phyloP scores from a whole-genome alignment of 2,329 filamentous ascomycete genomes.

The Nothopassalora personata region DNA sequence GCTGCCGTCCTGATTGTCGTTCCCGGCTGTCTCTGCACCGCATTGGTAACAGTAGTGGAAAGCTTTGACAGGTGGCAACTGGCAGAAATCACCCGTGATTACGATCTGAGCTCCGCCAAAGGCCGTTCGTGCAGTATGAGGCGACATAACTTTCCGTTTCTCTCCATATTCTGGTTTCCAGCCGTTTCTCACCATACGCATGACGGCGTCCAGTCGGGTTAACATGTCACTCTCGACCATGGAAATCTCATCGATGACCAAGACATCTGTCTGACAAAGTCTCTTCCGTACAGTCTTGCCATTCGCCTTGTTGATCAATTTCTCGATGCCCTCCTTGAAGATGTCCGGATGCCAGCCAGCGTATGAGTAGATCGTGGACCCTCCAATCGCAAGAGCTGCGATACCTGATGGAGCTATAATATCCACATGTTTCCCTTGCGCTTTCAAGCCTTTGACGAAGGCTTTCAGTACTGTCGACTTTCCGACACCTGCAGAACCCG shows the following conservation, averaged over 20 bases:
- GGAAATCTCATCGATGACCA: slow-evolving; percentile 62
- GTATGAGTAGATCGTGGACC: slow-evolving; percentile 53
- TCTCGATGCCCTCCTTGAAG: slow-evolving; percentile 38
- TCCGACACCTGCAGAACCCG: slow-evolving; percentile 57
- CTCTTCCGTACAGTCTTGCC: slow-evolving; percentile 33
- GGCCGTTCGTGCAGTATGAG: slow-evolving; percentile 13
- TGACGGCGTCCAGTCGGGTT: slow-evolving; percentile 47
- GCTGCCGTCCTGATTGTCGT: background rate
- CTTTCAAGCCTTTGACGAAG: slow-evolving; percentile 39
- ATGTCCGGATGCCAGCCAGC: slow-evolving; percentile 50
- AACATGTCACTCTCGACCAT: slow-evolving; percentile 57
- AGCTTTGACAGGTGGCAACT: slow-evolving; percentile 55
- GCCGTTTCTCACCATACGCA: slow-evolving; percentile 35
- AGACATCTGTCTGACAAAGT: slow-evolving; percentile 42
- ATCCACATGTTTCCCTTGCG: slow-evolving; percentile 37
- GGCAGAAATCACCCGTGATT: slow-evolving; percentile 52
- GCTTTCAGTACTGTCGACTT: slow-evolving; percentile 53
- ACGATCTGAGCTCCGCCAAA: slow-evolving; percentile 47
- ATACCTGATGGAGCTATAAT: slow-evolving; percentile 57
- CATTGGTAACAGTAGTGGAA: slow-evolving; percentile 50
- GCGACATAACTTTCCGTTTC: background rate
- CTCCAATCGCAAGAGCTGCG: slow-evolving; percentile 53
- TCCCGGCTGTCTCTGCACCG: slow-evolving; percentile 26
- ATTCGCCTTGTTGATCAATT: slow-evolving; percentile 24
- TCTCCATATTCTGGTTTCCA: slow-evolving; percentile 1